Evolutionary conservation across 2,329 filamentous ascomycete genomes (phyloP).

Genomic region (Mollisia scopiformis): DNA sequence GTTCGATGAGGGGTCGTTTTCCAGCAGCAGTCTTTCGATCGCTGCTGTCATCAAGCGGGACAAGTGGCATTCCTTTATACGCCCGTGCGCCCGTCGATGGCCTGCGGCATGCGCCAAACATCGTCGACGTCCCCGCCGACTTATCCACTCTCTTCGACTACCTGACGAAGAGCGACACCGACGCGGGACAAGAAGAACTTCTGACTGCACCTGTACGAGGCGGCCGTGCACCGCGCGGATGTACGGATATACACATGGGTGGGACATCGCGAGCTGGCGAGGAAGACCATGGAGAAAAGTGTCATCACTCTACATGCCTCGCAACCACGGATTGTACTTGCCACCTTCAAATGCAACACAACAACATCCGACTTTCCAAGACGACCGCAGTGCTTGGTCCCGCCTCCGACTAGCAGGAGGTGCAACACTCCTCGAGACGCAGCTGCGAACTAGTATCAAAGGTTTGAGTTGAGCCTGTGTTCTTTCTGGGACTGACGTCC

Average conservation of each 20-base stretch:
- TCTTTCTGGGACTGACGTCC: no score
- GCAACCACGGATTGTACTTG: constrained; percentile 10
- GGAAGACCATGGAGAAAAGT: constrained; percentile 5
- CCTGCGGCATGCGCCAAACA: no score
- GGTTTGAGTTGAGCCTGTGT: constrained; percentile 26
- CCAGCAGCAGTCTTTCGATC: no score
- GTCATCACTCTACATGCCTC: constrained; percentile 8
- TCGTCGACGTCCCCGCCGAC: neutral
- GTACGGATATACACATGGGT: constrained; percentile 12
- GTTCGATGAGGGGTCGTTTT: constrained; percentile 20
- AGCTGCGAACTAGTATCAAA: constrained; percentile 24
- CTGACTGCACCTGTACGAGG: constrained; percentile 17
- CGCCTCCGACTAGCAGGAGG: constrained; percentile 16
- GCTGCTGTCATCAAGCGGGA: no score
- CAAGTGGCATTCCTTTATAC: no score
- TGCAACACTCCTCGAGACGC: constrained; percentile 22
- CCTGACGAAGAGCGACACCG: constrained; percentile 2
- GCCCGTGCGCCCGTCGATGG: no score
- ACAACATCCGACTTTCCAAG: constrained; percentile 15
- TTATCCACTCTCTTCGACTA: constrained; percentile 3
- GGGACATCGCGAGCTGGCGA: constrained; percentile 16
- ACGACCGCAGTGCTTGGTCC: constrained; percentile 20
- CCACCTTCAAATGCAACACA: neutral
- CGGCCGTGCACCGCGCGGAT: constrained; percentile 18
- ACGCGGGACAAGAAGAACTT: constrained; percentile 15